Evolutionary conservation across 805 yeast species (phyloP), one percentile per base, ranked within the genome.

Genomic region (Barnettozyma siamensis): DNA sequence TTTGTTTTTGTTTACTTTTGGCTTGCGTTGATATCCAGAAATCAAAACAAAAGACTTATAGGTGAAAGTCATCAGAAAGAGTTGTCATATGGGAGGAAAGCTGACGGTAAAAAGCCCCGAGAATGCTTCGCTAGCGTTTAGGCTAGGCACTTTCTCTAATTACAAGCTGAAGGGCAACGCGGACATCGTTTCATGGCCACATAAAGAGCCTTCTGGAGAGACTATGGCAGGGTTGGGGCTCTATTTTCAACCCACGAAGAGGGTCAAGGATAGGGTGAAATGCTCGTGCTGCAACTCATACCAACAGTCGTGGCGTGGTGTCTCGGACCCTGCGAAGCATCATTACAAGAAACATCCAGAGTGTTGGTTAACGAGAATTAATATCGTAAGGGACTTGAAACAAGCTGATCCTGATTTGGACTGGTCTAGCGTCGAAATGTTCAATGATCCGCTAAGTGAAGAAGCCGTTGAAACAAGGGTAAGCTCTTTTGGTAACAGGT

Each of bases 141-240:
- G 59, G 7, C 37, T 29, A 7, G 41, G 33, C 16, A 41, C 52
- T 13, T 55, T 55, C 41, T 31, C 43, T 7, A 38, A 38, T 13
- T 47, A 27, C 18, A 37, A 44, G 9, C 31, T 55, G 17, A 38
- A 42, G 17, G 35, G 38, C 5, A 20, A 40, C 18, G 17, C 43
- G 1, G 49, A 47, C 12, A 35, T 28, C 13, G 18, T 44, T 3
- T 26, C 36, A 27, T 60, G 64, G 63, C 61, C 63, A 5, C 40
- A 59, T 34, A 31, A 47, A 9, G 27, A 42, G n/a, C 64, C 63
- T 10, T 44, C 56, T 2, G 43, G 59, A 5, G 65, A 60, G 24
- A 47, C 54, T 21, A 58, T 83, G 68, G 83, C 81, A 1, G 67
- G 65, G 33, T 64, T 69, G 23, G 93, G 93, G 1, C 82, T 83